Conservation (phyloP, 192 early-diverging fungal species). For the Rhizophagus prolifer region DNA sequence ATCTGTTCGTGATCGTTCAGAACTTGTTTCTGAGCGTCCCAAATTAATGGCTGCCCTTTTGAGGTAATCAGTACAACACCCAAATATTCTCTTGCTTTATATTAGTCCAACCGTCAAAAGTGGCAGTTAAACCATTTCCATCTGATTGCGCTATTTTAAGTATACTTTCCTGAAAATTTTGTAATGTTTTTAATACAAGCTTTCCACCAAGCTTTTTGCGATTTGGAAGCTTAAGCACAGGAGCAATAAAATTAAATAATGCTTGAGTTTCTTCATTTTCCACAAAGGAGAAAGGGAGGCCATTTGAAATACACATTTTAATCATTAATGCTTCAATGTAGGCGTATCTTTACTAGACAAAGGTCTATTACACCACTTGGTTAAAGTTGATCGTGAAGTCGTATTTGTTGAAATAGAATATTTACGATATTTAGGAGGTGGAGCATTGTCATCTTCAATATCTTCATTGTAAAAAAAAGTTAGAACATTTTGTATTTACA, state of each 20-base stretch:
- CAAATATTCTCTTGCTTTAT: not conserved
- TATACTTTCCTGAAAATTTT: not conserved
- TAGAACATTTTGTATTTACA: no score
- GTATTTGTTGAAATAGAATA: no score
- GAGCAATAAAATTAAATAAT: not conserved
- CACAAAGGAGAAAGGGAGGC: not conserved
- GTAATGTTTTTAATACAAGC: not conserved
- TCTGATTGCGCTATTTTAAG: not conserved
- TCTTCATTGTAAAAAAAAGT: no score
- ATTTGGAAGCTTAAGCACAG: not conserved
- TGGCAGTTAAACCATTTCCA: not conserved
- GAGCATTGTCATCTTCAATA: no score
- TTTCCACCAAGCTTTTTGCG: not conserved
- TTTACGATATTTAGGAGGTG: no score
- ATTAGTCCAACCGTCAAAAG: conserved; percentile 9
- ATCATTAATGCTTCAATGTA: no score
- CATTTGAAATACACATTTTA: not conserved
- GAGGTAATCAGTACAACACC: conserved; percentile 9
- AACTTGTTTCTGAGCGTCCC: not conserved
- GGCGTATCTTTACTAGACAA: no score
- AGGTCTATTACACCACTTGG: no score
- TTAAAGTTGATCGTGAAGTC: no score
- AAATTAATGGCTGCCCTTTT: not conserved
- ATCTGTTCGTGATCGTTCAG: not conserved
- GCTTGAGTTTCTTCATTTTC: not conserved